A percentile compares a stretch with the other conserved stretches of the same genome.
phyloP scores from a whole-genome alignment of 2,329 filamentous ascomycete species.

The Elsinoe batatas region DNA sequence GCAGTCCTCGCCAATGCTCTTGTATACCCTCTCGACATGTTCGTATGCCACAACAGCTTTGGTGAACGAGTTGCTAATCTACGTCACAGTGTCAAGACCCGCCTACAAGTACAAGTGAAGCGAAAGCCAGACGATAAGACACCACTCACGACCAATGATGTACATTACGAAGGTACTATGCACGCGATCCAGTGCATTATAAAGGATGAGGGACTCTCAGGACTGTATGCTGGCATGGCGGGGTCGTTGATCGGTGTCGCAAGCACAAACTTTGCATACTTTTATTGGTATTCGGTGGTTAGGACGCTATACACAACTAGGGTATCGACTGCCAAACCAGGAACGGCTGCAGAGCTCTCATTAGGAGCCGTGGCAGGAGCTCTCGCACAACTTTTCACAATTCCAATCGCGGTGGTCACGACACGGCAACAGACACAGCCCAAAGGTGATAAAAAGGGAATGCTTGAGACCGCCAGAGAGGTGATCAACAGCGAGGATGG shows the following conservation, averaged over 20 bases:
- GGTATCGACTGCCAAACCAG: conserved; percentile 44
- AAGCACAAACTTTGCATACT: conserved; percentile 98
- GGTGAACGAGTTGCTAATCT: conserved; percentile 1
- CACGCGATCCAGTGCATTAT: conserved; percentile 83
- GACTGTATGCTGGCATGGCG: conserved; percentile 81
- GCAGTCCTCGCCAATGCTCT: conserved; percentile 90
- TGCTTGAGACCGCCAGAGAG: conserved; percentile 79
- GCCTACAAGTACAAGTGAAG: conserved; percentile 89
- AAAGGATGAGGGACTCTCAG: conserved; percentile 65
- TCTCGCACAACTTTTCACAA: conserved; percentile 88
- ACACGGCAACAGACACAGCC: conserved; percentile 90
- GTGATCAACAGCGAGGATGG: conserved; percentile 88
- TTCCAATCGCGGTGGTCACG: conserved; percentile 89
- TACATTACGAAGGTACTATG: conserved; percentile 77
- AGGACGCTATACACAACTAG: conserved; percentile 64
- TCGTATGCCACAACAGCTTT: conserved; percentile 31
- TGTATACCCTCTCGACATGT: conserved; percentile 97
- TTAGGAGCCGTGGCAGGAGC: conserved; percentile 84
- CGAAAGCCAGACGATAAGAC: conserved; percentile 33
- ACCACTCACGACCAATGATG: conserved; percentile 40
- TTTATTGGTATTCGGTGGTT: conserved; percentile 95
- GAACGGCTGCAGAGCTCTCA: conserved; percentile 71
- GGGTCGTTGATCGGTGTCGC: conserved; percentile 84
- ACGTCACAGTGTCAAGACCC: conserved; percentile 75
- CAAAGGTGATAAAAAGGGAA: conserved; percentile 72